phyloP scores from a whole-genome alignment of 2,329 filamentous ascomycete genomes.

The Sordariomycetes sp. region DNA sequence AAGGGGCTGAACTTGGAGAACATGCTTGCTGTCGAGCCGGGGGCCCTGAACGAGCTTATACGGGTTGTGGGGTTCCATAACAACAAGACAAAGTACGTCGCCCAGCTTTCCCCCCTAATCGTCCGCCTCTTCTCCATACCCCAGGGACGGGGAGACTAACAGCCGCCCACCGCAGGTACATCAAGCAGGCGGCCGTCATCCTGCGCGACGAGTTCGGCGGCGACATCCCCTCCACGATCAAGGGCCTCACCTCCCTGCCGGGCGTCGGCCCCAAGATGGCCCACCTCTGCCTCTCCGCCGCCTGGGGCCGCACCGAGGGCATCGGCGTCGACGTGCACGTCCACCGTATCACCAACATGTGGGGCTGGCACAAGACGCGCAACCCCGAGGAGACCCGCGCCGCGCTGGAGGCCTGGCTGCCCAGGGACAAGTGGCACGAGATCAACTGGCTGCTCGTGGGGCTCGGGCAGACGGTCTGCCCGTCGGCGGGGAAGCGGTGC shows the following conservation, averaged over 20 bases:
- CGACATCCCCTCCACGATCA: slow-evolving; percentile 72
- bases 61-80: slow-evolving; percentile 87
- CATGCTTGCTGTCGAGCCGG: slow-evolving; percentile 60
- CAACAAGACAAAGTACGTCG: slow-evolving; percentile 68
- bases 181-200: slow-evolving; percentile 65
- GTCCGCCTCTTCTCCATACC: background rate
- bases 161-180: slow-evolving; percentile 28
- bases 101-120: background rate
- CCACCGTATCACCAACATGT: slow-evolving; percentile 86
- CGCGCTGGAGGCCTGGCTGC: slow-evolving; percentile 72
- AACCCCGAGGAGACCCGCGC: slow-evolving; percentile 73
- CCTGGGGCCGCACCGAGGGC: slow-evolving; percentile 52
- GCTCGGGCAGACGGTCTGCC: slow-evolving; percentile 75
- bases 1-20: slow-evolving; percentile 62
- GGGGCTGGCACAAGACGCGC: slow-evolving; percentile 80
- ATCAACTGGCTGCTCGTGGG: slow-evolving; percentile 87
- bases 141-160: background rate
- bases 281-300: slow-evolving; percentile 73
- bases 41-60: slow-evolving; percentile 61
- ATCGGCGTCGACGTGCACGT: slow-evolving; percentile 95
- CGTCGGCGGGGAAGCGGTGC: slow-evolving; percentile 70
- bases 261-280: slow-evolving; percentile 95
- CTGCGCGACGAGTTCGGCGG: slow-evolving; percentile 58
- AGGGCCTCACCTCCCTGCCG: slow-evolving; percentile 65
- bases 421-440: slow-evolving; percentile 76